Conservation (phyloP, 768 basidiomycete genomes). For the Albatrellus ellisii region DNA sequence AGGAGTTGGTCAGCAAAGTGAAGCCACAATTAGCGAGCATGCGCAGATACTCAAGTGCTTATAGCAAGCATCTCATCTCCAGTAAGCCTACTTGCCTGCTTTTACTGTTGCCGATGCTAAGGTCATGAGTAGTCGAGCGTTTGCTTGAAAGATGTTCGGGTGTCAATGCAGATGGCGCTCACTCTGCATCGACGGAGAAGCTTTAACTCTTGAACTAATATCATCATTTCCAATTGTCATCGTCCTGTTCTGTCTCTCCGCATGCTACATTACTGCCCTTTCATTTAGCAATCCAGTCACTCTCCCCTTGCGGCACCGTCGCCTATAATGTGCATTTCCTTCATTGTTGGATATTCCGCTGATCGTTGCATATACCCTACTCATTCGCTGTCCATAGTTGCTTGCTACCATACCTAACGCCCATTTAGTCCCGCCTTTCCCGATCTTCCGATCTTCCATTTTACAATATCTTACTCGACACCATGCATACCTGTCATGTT, state of each 20-base stretch:
- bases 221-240: not conserved
- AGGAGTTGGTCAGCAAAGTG: conserved; percentile 45
- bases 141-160: conserved; percentile 39
- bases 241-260: not conserved
- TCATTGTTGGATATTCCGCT: conserved; percentile 1
- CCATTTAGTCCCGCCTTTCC: not conserved
- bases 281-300: conserved; percentile 1
- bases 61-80: conserved; percentile 70
- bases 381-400: conserved; percentile 4
- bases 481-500: conserved; percentile 1
- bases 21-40: conserved; percentile 57
- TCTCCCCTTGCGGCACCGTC: conserved; percentile 3
- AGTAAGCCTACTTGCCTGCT: conserved; percentile 34
- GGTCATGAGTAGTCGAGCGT: conserved; percentile 42
- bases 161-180: conserved; percentile 13
- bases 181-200: not conserved
- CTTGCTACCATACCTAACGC: conserved; percentile 1
- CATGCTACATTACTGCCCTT: not conserved
- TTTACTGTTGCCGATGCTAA: not conserved
- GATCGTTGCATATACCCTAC: not conserved
- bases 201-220: not conserved
- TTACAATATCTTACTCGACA: not conserved
- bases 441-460: not conserved
- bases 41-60: conserved; percentile 57
- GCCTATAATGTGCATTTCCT: not conserved